Evolutionary conservation across 371 early-diverging fungal genomes (phyloP), one percentile per base, ranked within the genome.

Genomic region (Mortierella sp.): DNA sequence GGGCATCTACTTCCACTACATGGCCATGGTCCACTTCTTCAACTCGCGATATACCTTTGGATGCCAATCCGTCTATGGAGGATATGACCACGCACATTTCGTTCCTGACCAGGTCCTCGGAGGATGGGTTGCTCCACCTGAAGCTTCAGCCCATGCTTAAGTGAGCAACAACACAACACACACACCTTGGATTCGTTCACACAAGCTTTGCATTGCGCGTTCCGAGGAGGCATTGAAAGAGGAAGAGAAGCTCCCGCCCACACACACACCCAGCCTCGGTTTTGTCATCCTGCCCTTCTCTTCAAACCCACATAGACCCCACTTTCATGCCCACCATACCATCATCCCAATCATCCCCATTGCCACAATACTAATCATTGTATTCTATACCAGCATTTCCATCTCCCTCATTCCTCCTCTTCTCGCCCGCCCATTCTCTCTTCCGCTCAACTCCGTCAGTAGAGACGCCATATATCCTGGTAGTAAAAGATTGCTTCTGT

Each of bases 1-100:
- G 3, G 92, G 90, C 17, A 88, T 89, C 54, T 88, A 84, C 81
- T 87, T 74, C 58, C 89, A 91, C 63, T 91, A 91, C 60, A 71
- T 71, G 57, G 86, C 89, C 19, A 83, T 87, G 44, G 74, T 84
- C n/a, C 81, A 78, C 60, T 87, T 85, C 60, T 85, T 84, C 64
- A 79, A 79, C 29, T 51, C 69, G 9, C 57, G 87, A 56, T 81
- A 79, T 27, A 65, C 78, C 21, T 85, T 78, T 58, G 85, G 85
- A 9, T 86, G 85, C 56, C 65, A 67, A 50, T 54, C 62, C 21
- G 72, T 63, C 29, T 78, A 71, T 60, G 71, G 67, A 27, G 76
- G 69, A 10, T 76, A 69, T 16, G 77, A 76, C 17, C 65, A 76
- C 28, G 48, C 25, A 24, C 47, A 53, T 8, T 34, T 14, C 9